Evolutionary conservation across 148 eudicot species (phyloP).

Genomic region (Nyssa sinensis): DNA sequence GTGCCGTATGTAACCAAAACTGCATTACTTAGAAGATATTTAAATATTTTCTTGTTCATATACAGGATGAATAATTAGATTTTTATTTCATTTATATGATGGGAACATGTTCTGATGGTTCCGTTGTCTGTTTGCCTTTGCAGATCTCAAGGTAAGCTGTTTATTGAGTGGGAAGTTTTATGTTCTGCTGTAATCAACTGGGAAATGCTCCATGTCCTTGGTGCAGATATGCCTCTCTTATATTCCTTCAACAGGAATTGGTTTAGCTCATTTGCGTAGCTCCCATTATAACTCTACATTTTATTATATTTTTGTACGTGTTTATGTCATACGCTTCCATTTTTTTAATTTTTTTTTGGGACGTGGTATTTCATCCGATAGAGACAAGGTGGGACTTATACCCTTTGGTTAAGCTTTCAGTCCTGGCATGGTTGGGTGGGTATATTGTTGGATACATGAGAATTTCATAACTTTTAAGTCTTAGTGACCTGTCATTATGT

Average conservation of each 20-base stretch:
- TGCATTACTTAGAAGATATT: neutral
- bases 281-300: neutral
- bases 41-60: neutral
- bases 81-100: too few relatives aligned
- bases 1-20: neutral
- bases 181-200: slow-evolving; percentile 4
- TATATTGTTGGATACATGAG: neutral
- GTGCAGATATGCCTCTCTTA: slow-evolving; percentile 8
- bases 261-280: neutral
- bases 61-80: neutral
- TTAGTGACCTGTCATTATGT: neutral
- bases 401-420: neutral
- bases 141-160: slow-evolving; percentile 77
- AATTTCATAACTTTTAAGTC: neutral
- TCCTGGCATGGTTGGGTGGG: slow-evolving; percentile 5
- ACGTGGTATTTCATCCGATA: neutral
- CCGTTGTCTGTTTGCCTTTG: slow-evolving; percentile 30
- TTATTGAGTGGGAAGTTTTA: slow-evolving; percentile 9
- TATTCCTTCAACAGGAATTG: neutral
- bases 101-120: slow-evolving; percentile 13
- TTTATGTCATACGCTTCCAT: neutral
- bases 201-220: slow-evolving; percentile 13
- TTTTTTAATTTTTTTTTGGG: neutral
- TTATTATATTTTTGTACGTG: neutral
- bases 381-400: slow-evolving; percentile 8